Evolutionary conservation across 352 stramenopile genomes (phyloP).

Genomic region (Globisporangium orthogonon): DNA sequence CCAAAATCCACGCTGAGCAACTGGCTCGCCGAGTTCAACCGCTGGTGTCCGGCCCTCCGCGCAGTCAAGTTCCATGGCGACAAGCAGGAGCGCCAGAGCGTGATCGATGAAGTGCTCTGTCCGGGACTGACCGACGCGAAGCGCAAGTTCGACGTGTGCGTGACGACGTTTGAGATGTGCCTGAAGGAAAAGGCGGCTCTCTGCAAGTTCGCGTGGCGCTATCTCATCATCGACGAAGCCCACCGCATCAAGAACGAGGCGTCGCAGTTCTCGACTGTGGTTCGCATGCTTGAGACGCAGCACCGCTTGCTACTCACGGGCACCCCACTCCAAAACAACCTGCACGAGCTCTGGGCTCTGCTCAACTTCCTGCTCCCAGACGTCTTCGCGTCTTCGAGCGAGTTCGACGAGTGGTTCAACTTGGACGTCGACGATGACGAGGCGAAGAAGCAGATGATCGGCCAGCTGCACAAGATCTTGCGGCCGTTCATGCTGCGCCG

Average conservation of each 20-base stretch:
- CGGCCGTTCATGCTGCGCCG: constrained; percentile 96
- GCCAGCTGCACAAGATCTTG: constrained; percentile 83
- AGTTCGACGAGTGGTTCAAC: constrained; percentile 89
- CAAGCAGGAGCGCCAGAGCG: constrained; percentile 81
- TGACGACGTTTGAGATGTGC: constrained; percentile 98
- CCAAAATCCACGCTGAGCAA: constrained; percentile 92
- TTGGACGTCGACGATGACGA: constrained; percentile 84
- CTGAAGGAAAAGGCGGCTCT: constrained; percentile 87
- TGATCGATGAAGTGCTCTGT: constrained; percentile 88
- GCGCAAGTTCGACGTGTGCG: constrained; percentile 94
- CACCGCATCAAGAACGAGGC: constrained; percentile 88
- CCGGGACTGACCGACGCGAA: constrained; percentile 83
- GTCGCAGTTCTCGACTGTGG: constrained; percentile 84
- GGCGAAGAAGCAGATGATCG: constrained; percentile 89
- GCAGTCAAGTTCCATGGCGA: constrained; percentile 92
- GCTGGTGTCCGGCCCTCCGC: constrained; percentile 90
- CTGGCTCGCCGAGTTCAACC: constrained; percentile 91
- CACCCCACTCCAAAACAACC: constrained; percentile 93
- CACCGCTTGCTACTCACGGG: constrained; percentile 91
- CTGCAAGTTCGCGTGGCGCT: constrained; percentile 87
- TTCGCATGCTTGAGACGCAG: constrained; percentile 80
- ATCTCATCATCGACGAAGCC: constrained; percentile 84
- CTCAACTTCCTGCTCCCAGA: constrained; percentile 94
- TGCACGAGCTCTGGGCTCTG: constrained; percentile 93
- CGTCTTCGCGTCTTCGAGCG: constrained; percentile 86